These are phyloP conservation scores for Neofusicoccum parvum DNA, from an alignment of 2,329 filamentous ascomycete species.

Conservation along the genomic window DNA sequence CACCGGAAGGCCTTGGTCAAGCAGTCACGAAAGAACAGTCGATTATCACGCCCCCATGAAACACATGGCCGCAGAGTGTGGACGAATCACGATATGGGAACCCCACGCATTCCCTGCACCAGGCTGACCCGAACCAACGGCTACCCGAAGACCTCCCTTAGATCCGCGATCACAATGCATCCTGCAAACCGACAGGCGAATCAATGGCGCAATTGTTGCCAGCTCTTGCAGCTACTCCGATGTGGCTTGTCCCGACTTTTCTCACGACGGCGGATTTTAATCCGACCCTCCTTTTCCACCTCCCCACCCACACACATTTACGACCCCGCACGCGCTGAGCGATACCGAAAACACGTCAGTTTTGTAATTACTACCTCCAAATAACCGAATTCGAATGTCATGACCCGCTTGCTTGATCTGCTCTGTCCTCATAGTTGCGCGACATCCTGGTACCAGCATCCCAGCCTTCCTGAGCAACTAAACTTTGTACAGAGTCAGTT, in stretches of 20 bases:
- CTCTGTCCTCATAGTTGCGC: background rate
- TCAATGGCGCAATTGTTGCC: background rate
- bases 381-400: background rate
- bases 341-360: constrained; percentile 1
- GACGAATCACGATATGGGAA: constrained; percentile 7
- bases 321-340: constrained; percentile 4
- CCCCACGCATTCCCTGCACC: constrained; percentile 10
- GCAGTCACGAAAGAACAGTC: constrained; percentile 50
- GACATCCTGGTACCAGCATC: background rate
- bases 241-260: constrained; percentile 4
- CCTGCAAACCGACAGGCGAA: background rate
- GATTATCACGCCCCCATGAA: constrained; percentile 10
- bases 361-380: constrained; percentile 16
- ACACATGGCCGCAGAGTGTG: background rate
- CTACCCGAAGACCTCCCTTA: background rate
- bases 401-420: background rate
- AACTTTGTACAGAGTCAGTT: too few relatives aligned
- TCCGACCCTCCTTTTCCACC: background rate
- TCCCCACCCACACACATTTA: constrained; percentile 3
- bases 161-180: constrained; percentile 6
- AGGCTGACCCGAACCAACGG: background rate
- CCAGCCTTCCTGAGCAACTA: background rate
- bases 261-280: constrained; percentile 10
- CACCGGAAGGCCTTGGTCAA: constrained; percentile 52
- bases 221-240: background rate